These are phyloP conservation scores for Asterochloris erici DNA, from an alignment of 139 green algal genomes.

Conservation along the genomic window DNA sequence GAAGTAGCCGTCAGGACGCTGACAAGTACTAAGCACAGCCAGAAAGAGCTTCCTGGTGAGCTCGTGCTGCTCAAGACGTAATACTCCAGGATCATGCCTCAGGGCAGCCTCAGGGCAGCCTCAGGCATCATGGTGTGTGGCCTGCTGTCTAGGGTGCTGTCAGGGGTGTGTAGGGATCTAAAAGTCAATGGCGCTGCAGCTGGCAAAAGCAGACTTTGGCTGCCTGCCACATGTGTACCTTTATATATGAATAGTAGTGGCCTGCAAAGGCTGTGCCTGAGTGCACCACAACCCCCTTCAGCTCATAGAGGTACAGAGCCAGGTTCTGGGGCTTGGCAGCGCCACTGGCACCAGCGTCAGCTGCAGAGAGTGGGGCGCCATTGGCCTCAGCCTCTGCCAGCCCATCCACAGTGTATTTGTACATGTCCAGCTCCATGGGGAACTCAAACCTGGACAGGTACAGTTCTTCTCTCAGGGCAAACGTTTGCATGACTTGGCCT, in stretches of 20 bases:
- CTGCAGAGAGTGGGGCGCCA: background rate
- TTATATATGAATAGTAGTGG: slow-evolving; percentile 95
- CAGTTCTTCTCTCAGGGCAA: no score
- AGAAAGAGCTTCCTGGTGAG: no score
- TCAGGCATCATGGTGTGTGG: background rate
- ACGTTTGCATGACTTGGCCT: no score
- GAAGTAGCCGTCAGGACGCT: no score
- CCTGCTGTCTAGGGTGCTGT: background rate
- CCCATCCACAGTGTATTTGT: slow-evolving; percentile 75
- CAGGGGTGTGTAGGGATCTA: background rate
- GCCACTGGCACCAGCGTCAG: background rate
- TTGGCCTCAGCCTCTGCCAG: slow-evolving; percentile 34
- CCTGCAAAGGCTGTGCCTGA: slow-evolving; percentile 87
- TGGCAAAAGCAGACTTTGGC: background rate
- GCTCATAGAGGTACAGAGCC: slow-evolving; percentile 68
- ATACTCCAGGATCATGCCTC: no score
- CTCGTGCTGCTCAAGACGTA: no score
- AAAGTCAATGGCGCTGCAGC: no score
- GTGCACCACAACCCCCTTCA: slow-evolving; percentile 90
- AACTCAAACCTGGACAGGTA: slow-evolving; percentile 88
- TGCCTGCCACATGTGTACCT: slow-evolving; percentile 35
- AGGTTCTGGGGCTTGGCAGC: background rate
- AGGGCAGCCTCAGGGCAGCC: no score
- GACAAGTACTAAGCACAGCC: no score
- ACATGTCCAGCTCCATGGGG: slow-evolving; percentile 79